Base-by-base conservation (phyloP, 371 early-diverging fungal species). In the Coemansia sp. region DNA sequence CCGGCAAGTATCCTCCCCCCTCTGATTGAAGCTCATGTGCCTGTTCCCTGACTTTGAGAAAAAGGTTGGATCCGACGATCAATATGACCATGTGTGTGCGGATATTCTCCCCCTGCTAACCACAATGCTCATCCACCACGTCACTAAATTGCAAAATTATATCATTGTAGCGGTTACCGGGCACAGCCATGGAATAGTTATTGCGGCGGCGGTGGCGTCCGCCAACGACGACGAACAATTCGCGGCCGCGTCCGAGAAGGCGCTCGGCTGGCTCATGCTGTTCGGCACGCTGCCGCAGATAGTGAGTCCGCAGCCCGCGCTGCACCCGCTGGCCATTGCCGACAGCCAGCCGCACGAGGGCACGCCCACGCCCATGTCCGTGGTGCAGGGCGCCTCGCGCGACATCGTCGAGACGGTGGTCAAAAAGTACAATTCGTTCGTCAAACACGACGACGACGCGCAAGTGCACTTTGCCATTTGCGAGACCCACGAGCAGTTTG, bases 171-270 rank as follows among this genome's bases (percentile, higher is more conserved):
- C 77, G 0, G 55, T 75, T 18, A 81, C 93, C 29, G 97, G 96
- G 62, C 95, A 95, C 74, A 89, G 91, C 65, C 95, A 94, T 74
- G 96, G 97, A 59, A 85, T 94, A 57, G 85, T 94, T 59, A 84
- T 93, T 29, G 92, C 96, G 4, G 91, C 89, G 14, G 95, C 90
- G 24, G 87, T 94, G 62, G 81, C 95, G 5, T 72, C 90, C 2
- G 90, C 94, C 33, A 69, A 83, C 16, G 86, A 89, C 39, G 88
- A 89, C 53, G 86, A 89, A 57, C 87, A 87, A 36, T 94, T 93
- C 69, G 48, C 86, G 38, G 72, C 64, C 38, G 92, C 91, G 67
- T 82, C 91, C 24, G 84, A 87, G 72, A 92, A 88, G 69, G 95
- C 94, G 0, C 84, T 97, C 14, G 89, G 88, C 34, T 80, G 93